Percentiles rank a stretch among this genome's conserved stretches.
phyloP scores from a whole-genome alignment of 768 basidiomycete genomes.

The Russula sp. region DNA sequence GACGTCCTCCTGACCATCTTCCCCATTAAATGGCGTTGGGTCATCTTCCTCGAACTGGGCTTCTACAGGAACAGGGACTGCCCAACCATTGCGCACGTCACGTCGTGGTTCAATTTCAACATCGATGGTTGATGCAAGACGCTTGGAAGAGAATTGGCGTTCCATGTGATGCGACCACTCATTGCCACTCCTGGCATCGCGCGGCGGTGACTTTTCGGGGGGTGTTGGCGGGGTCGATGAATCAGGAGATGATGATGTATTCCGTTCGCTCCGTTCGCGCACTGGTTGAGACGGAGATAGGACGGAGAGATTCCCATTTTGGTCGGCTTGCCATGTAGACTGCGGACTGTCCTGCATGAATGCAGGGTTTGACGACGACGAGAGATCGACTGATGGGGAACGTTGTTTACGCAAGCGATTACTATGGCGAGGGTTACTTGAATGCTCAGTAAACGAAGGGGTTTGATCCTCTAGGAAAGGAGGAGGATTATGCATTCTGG shows the following conservation, averaged over 20 bases:
- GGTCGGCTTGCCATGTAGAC: not conserved
- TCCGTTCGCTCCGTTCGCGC: not conserved
- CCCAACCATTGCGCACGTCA: constrained; percentile 15
- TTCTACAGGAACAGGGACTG: constrained; percentile 1
- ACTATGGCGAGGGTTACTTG: constrained; percentile 10
- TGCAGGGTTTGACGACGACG: not conserved
- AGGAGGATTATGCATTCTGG: not conserved
- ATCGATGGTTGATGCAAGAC: constrained; percentile 5
- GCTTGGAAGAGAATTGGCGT: constrained; percentile 1
- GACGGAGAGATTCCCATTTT: not conserved
- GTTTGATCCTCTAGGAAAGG: constrained; percentile 7
- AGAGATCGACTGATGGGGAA: not conserved
- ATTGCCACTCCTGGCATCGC: not conserved
- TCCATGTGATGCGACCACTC: constrained; percentile 6
- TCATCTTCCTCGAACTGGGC: constrained; percentile 11
- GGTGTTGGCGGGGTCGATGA: constrained; percentile 14
- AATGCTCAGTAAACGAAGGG: not conserved
- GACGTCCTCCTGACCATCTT: constrained; percentile 1
- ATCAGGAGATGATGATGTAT: not conserved
- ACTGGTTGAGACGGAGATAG: not conserved
- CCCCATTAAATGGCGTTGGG: not conserved
- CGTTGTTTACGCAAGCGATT: constrained; percentile 1
- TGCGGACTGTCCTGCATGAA: not conserved
- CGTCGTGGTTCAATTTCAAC: constrained; percentile 16
- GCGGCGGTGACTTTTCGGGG: constrained; percentile 12